Evolutionary conservation across 1,284 basidiomycete genomes (phyloP).

Genomic region (Phylloboletellus chloephorus): DNA sequence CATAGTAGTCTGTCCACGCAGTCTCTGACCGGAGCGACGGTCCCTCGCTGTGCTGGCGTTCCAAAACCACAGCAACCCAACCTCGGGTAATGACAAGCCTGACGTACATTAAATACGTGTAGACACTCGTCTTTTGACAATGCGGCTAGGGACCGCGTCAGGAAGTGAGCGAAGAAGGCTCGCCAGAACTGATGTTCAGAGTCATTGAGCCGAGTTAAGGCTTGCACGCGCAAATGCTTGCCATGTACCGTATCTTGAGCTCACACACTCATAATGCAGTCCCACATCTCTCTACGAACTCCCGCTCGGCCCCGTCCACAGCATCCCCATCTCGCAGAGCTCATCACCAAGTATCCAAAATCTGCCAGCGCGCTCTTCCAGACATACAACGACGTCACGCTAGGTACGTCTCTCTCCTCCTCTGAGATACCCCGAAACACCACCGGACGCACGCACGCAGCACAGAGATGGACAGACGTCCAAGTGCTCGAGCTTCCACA

Average conservation of each 20-base stretch:
- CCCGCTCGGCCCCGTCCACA: constrained; percentile 7
- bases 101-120: constrained; percentile 52
- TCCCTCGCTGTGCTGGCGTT: constrained; percentile 33
- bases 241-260: constrained; percentile 24
- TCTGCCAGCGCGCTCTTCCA: constrained; percentile 50
- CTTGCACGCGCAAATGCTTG: too few relatives aligned
- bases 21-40: constrained; percentile 26
- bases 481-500: constrained; percentile 54
- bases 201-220: constrained; percentile 33
- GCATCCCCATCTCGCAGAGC: constrained; percentile 20
- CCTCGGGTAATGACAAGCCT: constrained; percentile 9
- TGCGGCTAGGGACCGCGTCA: constrained; percentile 32
- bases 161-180: constrained; percentile 42
- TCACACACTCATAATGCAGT: constrained; percentile 18
- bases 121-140: constrained; percentile 39
- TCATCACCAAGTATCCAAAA: constrained; percentile 49
- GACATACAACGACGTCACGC: constrained; percentile 55
- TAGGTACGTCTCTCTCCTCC: constrained; percentile 34
- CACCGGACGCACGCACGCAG: constrained; percentile 32
- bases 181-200: constrained; percentile 43
- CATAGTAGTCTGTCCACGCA: constrained; percentile 44
- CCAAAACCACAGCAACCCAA: too few relatives aligned
- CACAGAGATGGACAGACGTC: constrained; percentile 65
- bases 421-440: background rate
- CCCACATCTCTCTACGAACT: constrained; percentile 25